phyloP scores from a whole-genome alignment of 441 rosid genomes.

The Sinapis alba region DNA sequence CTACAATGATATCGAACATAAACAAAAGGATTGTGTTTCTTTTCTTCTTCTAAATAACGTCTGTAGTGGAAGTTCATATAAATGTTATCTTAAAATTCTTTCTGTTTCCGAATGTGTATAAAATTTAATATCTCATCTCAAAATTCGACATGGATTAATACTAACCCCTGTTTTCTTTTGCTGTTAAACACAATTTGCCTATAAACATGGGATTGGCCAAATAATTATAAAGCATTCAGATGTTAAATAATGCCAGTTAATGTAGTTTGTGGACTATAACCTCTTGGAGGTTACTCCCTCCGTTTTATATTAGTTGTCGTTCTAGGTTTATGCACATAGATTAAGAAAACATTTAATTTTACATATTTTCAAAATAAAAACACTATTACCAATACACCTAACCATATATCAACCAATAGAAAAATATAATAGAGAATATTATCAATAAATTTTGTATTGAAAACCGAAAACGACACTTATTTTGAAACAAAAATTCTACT shows the following conservation, averaged over 20 bases:
- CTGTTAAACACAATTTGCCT: constrained; percentile 1
- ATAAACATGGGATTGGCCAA: constrained; percentile 6
- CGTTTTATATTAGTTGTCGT: no score
- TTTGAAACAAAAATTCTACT: no score
- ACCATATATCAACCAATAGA: no score
- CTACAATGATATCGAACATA: not conserved
- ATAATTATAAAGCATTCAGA: not conserved
- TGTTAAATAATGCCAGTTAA: constrained; percentile 9
- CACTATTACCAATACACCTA: no score
- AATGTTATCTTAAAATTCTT: constrained; percentile 36
- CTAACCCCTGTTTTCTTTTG: constrained; percentile 18
- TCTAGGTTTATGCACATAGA: no score
- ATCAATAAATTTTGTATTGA: no score
- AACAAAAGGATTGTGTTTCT: not conserved
- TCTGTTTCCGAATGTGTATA: no score
- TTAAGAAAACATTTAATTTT: no score
- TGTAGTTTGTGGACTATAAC: constrained; percentile 6
- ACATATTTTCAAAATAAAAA: no score
- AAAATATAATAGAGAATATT: no score
- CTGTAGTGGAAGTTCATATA: constrained; percentile 50
- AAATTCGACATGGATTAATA: constrained; percentile 7
- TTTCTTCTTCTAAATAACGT: not conserved
- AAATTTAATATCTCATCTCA: not conserved
- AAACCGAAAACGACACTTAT: no score
- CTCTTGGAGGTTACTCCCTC: not conserved